These are phyloP conservation scores for Aureobasidium sp. DNA, from an alignment of 2,329 filamentous ascomycete species.

Conservation along the genomic window DNA sequence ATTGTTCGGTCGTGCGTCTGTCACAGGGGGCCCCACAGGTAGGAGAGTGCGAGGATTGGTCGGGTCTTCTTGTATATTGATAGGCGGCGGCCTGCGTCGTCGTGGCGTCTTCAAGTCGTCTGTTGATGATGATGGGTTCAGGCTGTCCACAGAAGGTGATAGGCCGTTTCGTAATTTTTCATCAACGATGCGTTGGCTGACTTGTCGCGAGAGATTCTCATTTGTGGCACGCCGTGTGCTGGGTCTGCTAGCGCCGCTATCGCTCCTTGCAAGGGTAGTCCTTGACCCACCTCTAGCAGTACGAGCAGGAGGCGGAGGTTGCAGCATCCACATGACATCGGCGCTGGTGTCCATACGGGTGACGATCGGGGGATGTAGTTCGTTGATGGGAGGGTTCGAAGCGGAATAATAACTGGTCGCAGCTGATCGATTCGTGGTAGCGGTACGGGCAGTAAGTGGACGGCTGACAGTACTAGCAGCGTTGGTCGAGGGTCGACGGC, in stretches of 20 bases:
- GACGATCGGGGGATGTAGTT: slow-evolving; percentile 51
- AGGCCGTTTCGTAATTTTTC: slow-evolving; percentile 20
- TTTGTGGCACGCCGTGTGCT: slow-evolving; percentile 26
- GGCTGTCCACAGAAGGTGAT: slow-evolving; percentile 14
- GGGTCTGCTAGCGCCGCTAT: slow-evolving; percentile 30
- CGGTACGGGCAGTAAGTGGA: slow-evolving; percentile 17
- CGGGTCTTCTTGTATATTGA: slow-evolving; percentile 14
- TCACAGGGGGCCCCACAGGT: slow-evolving; percentile 11
- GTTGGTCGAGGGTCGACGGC: not conserved
- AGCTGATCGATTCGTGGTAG: slow-evolving; percentile 20
- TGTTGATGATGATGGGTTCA: slow-evolving; percentile 13
- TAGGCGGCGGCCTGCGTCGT: slow-evolving; percentile 13
- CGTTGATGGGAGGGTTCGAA: slow-evolving; percentile 53
- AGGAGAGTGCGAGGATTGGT: slow-evolving; percentile 16
- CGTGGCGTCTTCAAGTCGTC: slow-evolving; percentile 10
- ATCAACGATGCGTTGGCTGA: slow-evolving; percentile 29
- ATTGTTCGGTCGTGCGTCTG: slow-evolving; percentile 4
- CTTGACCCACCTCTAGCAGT: slow-evolving; percentile 51
- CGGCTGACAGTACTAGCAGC: slow-evolving; percentile 4
- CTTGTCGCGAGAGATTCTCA: slow-evolving; percentile 23
- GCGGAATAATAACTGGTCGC: slow-evolving; percentile 5
- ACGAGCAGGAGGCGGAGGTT: slow-evolving; percentile 80
- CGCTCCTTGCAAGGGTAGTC: slow-evolving; percentile 48
- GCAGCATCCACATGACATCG: slow-evolving; percentile 83
- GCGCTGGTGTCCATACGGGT: slow-evolving; percentile 31